Evolutionary conservation across 2,329 filamentous ascomycete genomes (phyloP), one percentile per base, ranked within the genome.

Genomic region (Fusarium palustre): DNA sequence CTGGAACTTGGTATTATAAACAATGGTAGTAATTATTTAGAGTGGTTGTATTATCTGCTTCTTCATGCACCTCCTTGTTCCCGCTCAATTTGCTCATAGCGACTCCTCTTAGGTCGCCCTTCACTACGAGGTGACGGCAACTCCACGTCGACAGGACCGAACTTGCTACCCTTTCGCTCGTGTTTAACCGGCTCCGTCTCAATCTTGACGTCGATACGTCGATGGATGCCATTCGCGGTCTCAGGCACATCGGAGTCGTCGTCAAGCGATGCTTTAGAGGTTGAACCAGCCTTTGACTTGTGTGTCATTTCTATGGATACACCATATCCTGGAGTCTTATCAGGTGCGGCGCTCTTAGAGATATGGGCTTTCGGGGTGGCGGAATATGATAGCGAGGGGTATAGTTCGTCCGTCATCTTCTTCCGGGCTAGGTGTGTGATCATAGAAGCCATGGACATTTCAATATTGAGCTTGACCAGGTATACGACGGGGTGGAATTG

Each of bases 401-500:
- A 70, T n/a, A 66, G 54, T 2, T 73, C 67, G 43, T 74, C 72
- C 10, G 60, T 55, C 22, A 50, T 50, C 33, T 69, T 52, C 5
- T 49, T 42, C 2, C 55, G 61, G 2, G 75, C 75, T 9, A 82
- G 70, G 22, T 78, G 79, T 22, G 76, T 81, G 68, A 86, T 86
- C n/a, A 86, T 81, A 13, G 81, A 80, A 36, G 84, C 84, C 83
- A 86, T 85, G 15, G 80, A 81, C 79, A 86, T 82, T 72, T 86
- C 84, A 64, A 86, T 86, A 69, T 86, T 84, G 42, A 86, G 80
- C 59, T 86, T 86, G 59, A 86, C 83, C 36, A 85, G 79, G 69
- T 86, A 86, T 6, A 82, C 82, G 11, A 86, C 78, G 1, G 84
- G 84, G 58, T 86, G 83, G 71, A 86, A 85, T 66, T 85, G 83